phyloP scores from a whole-genome alignment of 1,284 basidiomycete genomes.

The Neonothopanus nambi region DNA sequence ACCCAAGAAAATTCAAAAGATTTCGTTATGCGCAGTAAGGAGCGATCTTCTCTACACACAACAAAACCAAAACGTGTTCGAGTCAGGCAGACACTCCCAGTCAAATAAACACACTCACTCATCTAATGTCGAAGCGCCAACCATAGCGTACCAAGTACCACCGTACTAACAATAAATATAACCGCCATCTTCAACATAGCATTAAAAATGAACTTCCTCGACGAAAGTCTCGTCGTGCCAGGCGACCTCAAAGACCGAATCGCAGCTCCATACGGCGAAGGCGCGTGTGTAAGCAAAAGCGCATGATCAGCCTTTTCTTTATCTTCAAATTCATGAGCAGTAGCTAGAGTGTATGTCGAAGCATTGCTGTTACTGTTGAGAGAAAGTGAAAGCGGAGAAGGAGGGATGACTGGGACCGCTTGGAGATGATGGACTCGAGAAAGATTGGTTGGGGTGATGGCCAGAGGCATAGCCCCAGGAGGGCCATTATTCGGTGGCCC shows the following conservation, averaged over 20 bases:
- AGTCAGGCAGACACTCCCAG: constrained; percentile 1
- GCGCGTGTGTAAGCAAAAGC: constrained; percentile 38
- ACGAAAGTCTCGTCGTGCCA: constrained; percentile 42
- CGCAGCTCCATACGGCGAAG: constrained; percentile 55
- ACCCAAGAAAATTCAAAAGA: constrained; percentile 85
- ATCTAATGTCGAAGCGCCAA: constrained; percentile 78
- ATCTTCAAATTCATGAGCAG: constrained; percentile 40
- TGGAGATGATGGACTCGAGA: too few relatives aligned
- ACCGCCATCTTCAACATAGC: constrained; percentile 81
- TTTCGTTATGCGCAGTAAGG: constrained; percentile 74
- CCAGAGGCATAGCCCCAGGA: too few relatives aligned
- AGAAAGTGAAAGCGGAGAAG: too few relatives aligned
- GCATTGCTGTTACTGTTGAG: constrained; percentile 34
- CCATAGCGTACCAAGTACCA: constrained; percentile 75
- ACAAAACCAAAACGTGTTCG: too few relatives aligned
- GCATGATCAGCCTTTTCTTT: too few relatives aligned
- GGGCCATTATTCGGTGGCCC: too few relatives aligned
- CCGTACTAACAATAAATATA: constrained; percentile 71
- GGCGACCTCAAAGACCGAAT: too few relatives aligned
- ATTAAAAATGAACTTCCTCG: constrained; percentile 64
- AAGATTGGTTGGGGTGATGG: too few relatives aligned
- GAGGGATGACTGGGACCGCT: too few relatives aligned
- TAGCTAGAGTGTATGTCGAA: constrained; percentile 66
- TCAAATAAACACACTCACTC: constrained; percentile 48
- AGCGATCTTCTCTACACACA: constrained; percentile 64